A percentile compares a stretch with the other conserved stretches of the same genome.
Conservation (phyloP, 768 basidiomycete species). For the Trametes cingulata region DNA sequence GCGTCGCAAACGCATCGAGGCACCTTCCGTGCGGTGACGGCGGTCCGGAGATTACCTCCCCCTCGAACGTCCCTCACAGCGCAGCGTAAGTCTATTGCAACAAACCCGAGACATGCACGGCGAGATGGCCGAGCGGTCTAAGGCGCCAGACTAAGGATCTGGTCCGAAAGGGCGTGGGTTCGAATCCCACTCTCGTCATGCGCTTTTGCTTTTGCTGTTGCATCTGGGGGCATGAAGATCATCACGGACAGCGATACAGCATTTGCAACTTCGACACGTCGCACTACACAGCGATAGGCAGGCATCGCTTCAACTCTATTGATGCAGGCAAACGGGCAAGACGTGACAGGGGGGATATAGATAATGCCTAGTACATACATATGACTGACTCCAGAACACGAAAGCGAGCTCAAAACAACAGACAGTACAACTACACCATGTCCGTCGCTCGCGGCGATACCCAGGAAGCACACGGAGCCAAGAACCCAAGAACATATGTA, state of each 20-base stretch:
- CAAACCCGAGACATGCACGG: too few species aligned
- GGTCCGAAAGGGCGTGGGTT: slow-evolving; percentile 47
- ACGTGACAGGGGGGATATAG: not conserved
- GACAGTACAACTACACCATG: slow-evolving; percentile 19
- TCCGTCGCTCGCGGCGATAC: slow-evolving; percentile 11
- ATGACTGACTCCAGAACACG: slow-evolving; percentile 13
- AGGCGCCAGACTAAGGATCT: slow-evolving; percentile 70
- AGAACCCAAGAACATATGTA: not conserved
- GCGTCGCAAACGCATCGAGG: too few species aligned
- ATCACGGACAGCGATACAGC: too few species aligned
- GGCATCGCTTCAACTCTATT: too few species aligned
- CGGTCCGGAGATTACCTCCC: too few species aligned
- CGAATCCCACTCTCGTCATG: slow-evolving; percentile 14
- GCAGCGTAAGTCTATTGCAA: too few species aligned
- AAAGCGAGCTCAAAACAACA: slow-evolving; percentile 19
- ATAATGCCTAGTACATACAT: slow-evolving; percentile 17
- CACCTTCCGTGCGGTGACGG: too few species aligned
- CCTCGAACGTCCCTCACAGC: too few species aligned
- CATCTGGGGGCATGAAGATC: too few species aligned
- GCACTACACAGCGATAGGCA: too few species aligned
- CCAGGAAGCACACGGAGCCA: not conserved
- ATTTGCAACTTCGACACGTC: too few species aligned
- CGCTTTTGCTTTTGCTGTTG: not conserved
- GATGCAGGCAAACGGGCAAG: too few species aligned
- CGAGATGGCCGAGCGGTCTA: slow-evolving; percentile 88